Percentiles rank a stretch among this genome's conserved stretches.
Conservation (phyloP, 2,329 filamentous ascomycete species). For the Orbilia brochopaga region DNA sequence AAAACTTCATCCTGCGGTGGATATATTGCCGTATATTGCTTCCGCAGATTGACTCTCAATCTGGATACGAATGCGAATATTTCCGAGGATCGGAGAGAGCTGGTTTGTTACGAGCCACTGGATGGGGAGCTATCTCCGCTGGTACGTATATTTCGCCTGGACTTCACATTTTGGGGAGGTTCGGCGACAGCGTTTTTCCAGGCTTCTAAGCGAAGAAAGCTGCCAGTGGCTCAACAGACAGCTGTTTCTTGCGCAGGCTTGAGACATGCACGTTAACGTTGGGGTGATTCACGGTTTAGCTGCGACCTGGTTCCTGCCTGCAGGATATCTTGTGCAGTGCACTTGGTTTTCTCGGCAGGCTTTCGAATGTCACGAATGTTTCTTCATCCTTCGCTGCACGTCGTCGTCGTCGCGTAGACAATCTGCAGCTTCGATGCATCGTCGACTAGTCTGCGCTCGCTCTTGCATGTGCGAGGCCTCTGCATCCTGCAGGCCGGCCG, state of each 20-base stretch:
- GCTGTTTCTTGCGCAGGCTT: neutral
- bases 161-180: neutral
- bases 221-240: neutral
- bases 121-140: conserved; percentile 4
- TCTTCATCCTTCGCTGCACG: neutral
- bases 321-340: neutral
- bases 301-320: neutral
- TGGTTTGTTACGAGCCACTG: neutral
- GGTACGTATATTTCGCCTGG: neutral
- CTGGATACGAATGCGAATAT: neutral
- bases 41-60: neutral
- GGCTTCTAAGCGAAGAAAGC: neutral
- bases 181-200: neutral
- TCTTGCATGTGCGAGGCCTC: neutral
- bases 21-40: neutral
- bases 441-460: neutral
- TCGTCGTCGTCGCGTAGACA: conserved; percentile 6
- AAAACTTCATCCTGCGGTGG: neutral
- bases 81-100: conserved; percentile 4
- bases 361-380: too few relatives aligned
- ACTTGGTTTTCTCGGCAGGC: too few relatives aligned
- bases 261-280: conserved; percentile 6
- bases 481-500: neutral
- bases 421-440: conserved; percentile 1
- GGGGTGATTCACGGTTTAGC: too few relatives aligned